phyloP scores from a whole-genome alignment of 768 basidiomycete genomes.

The Mycena sanguinolenta region DNA sequence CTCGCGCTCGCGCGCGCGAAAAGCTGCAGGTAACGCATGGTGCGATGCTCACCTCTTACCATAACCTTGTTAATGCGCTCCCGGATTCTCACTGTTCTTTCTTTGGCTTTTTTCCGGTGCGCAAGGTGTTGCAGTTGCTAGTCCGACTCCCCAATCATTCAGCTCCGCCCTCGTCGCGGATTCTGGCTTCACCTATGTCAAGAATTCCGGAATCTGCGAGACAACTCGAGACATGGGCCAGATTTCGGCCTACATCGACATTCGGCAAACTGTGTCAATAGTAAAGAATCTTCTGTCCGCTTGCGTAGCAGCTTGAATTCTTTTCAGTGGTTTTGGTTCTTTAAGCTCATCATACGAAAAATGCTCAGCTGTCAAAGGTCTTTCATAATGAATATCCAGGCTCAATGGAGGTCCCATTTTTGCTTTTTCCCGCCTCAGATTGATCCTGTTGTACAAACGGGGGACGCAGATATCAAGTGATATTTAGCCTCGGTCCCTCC shows the following conservation, averaged over 20 bases:
- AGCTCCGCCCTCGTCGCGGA: not conserved
- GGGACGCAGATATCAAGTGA: constrained; percentile 53
- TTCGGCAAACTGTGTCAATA: constrained; percentile 71
- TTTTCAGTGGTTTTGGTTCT: constrained; percentile 66
- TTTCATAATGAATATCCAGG: constrained; percentile 1
- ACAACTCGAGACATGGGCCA: constrained; percentile 72
- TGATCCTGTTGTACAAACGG: constrained; percentile 41
- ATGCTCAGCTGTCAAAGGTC: constrained; percentile 7
- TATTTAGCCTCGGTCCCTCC: not conserved
- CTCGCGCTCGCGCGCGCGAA: too few relatives aligned
- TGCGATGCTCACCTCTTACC: too few relatives aligned
- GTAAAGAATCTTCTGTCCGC: constrained; percentile 46
- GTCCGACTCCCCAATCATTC: constrained; percentile 11
- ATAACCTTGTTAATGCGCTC: constrained; percentile 1
- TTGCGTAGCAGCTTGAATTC: not conserved
- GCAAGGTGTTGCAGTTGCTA: too few relatives aligned
- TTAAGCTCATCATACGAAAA: constrained; percentile 59
- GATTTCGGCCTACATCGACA: constrained; percentile 72
- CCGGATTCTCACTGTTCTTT: constrained; percentile 3
- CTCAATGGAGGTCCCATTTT: constrained; percentile 53
- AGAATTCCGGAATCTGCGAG: constrained; percentile 74
- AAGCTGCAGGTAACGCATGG: too few relatives aligned
- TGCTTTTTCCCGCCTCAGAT: not conserved
- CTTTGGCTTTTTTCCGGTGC: not conserved
- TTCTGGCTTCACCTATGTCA: constrained; percentile 52